These are phyloP conservation scores for Fusarium sp. DNA, from an alignment of 2,329 filamentous ascomycete genomes.

Conservation along the genomic window DNA sequence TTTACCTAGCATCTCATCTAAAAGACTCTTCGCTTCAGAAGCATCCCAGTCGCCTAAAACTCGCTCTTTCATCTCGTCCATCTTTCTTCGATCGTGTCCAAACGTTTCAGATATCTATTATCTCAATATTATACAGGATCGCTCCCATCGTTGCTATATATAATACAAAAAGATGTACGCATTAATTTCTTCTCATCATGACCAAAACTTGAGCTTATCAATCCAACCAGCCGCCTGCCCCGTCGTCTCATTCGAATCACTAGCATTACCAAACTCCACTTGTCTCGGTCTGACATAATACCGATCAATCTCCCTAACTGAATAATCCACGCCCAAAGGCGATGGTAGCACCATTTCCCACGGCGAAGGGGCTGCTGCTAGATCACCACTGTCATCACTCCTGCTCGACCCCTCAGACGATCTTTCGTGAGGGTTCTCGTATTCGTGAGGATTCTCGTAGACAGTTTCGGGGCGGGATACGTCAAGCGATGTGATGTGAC, in stretches of 20 bases:
- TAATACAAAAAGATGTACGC: no score
- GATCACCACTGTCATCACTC: background rate
- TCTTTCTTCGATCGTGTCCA: background rate
- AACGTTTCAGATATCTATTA: background rate
- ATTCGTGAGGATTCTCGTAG: background rate
- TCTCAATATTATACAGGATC: background rate
- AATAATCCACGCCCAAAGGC: constrained; percentile 49
- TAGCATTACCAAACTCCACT: constrained; percentile 23
- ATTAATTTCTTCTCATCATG: background rate
- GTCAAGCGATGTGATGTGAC: constrained; percentile 1
- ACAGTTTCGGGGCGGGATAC: background rate
- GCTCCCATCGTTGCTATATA: background rate
- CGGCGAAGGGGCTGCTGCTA: background rate
- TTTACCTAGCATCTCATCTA: no score
- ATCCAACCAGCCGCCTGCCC: background rate
- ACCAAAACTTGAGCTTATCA: constrained; percentile 31
- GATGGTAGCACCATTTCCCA: constrained; percentile 30
- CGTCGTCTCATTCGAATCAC: background rate
- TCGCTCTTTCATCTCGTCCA: no score
- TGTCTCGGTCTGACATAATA: constrained; percentile 46
- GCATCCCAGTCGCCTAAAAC: no score
- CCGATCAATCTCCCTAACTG: constrained; percentile 52
- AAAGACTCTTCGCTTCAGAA: no score
- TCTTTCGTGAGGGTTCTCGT: background rate
- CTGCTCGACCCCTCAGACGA: constrained; percentile 1